phyloP scores from a whole-genome alignment of 164 flowering plant genomes.

The Piper betle region DNA sequence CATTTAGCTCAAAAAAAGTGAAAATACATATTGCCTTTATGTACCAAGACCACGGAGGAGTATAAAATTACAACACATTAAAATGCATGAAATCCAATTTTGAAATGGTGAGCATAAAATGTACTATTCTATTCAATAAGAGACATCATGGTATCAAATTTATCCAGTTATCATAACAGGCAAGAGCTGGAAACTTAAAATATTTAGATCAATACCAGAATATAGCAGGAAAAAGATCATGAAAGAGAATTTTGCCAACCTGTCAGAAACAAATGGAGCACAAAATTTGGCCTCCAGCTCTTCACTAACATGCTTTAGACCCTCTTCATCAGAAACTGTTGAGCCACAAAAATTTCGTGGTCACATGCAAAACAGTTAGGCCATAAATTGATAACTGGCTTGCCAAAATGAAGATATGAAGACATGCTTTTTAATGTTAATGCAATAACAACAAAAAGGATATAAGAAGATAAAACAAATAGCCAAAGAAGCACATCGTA shows the following conservation, averaged over 20 bases:
- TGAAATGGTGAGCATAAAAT: too few relatives aligned
- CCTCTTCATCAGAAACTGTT: constrained; percentile 93
- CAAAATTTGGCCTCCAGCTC: constrained; percentile 66
- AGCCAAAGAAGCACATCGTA: constrained; percentile 7
- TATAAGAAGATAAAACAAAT: constrained; percentile 1
- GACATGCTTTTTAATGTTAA: background rate
- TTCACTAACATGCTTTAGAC: constrained; percentile 72
- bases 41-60: background rate
- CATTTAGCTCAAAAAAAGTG: background rate
- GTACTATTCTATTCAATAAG: background rate
- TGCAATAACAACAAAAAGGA: background rate
- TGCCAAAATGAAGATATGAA: too few relatives aligned
- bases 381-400: background rate
- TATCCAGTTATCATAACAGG: too few relatives aligned
- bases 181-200: background rate
- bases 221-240: too few relatives aligned
- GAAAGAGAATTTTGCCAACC: constrained; percentile 20
- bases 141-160: too few relatives aligned
- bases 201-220: too few relatives aligned
- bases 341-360: background rate
- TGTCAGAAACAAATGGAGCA: constrained; percentile 43
- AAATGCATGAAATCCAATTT: background rate
- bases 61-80: background rate
- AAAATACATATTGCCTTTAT: background rate
- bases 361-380: background rate